Conservation (phyloP, 2,329 filamentous ascomycete species). For the Falciphora oryzae region DNA sequence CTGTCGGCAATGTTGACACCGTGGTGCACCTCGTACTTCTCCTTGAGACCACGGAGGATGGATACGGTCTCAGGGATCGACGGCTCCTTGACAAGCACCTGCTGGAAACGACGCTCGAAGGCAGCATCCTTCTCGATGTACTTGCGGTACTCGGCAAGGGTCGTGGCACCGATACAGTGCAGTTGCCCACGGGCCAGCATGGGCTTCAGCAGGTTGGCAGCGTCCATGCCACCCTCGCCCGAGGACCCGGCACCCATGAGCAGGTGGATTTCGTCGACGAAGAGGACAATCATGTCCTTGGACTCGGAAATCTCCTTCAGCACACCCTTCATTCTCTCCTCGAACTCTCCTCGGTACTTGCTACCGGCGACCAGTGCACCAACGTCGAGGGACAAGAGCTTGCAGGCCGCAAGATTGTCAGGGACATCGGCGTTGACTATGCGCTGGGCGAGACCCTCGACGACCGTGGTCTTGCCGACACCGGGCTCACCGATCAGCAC, state of each 20-base stretch:
- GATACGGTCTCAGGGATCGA: constrained; percentile 85
- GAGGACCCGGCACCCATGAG: constrained; percentile 95
- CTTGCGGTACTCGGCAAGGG: constrained; percentile 83
- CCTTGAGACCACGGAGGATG: constrained; percentile 96
- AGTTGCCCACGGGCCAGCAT: constrained; percentile 96
- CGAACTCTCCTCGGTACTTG: constrained; percentile 98
- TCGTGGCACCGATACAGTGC: constrained; percentile 97
- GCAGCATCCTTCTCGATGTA: constrained; percentile 99
- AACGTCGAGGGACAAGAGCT: constrained; percentile 89
- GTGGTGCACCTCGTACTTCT: constrained; percentile 97
- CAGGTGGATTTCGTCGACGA: constrained; percentile 97
- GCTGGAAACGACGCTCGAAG: constrained; percentile 97
- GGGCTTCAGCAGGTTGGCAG: constrained; percentile 93
- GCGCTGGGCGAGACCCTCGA: constrained; percentile 89
- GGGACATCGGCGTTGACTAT: constrained; percentile 97
- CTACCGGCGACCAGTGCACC: constrained; percentile 92
- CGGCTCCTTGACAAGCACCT: constrained; percentile 95
- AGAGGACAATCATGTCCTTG: constrained; percentile 94
- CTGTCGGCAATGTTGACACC: constrained; percentile 94
- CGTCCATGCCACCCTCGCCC: constrained; percentile 97
- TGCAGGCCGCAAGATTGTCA: constrained; percentile 90
- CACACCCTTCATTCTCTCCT: constrained; percentile 98
- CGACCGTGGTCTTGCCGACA: constrained; percentile 97
- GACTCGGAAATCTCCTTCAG: constrained; percentile 93
- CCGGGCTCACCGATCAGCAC: constrained; percentile 96